Evolutionary conservation across 495 filamentous ascomycete genomes (phyloP).

Genomic region (Neurospora africana): DNA sequence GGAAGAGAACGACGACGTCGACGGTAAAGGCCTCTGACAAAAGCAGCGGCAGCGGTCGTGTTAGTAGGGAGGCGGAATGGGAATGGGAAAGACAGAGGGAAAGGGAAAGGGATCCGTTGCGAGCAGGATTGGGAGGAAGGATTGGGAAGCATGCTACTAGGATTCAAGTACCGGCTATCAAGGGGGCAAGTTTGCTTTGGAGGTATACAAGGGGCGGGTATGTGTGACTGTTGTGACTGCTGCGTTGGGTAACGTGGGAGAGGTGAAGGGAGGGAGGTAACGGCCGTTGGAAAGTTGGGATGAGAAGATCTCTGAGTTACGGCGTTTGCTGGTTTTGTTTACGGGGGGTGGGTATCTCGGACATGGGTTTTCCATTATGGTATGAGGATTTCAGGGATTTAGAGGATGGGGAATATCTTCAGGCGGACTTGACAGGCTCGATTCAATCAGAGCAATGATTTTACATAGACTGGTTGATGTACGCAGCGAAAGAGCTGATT

Average conservation of each 20-base stretch:
- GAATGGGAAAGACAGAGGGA: constrained; percentile 1
- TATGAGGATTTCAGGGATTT: background rate
- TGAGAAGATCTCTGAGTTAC: background rate
- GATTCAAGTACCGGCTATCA: constrained; percentile 13
- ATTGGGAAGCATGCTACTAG: constrained; percentile 1
- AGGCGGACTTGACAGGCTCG: background rate
- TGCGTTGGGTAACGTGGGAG: background rate
- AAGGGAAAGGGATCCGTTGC: background rate
- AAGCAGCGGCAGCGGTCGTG: background rate
- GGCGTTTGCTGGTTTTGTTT: background rate
- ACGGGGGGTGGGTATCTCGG: background rate
- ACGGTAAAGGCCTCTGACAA: background rate
- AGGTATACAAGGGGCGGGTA: constrained; percentile 22
- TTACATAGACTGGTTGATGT: background rate
- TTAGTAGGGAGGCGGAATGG: background rate
- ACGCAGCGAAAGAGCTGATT: background rate
- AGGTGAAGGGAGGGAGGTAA: background rate
- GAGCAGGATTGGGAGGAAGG: background rate
- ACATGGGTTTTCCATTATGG: background rate
- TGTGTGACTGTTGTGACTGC: constrained; percentile 4
- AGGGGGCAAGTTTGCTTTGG: constrained; percentile 28
- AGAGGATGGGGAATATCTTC: background rate
- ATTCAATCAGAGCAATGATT: background rate
- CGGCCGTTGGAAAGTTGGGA: background rate
- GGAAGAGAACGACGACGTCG: background rate